phyloP scores from a whole-genome alignment of 805 yeast genomes.

The Phaffomyces opuntiae region DNA sequence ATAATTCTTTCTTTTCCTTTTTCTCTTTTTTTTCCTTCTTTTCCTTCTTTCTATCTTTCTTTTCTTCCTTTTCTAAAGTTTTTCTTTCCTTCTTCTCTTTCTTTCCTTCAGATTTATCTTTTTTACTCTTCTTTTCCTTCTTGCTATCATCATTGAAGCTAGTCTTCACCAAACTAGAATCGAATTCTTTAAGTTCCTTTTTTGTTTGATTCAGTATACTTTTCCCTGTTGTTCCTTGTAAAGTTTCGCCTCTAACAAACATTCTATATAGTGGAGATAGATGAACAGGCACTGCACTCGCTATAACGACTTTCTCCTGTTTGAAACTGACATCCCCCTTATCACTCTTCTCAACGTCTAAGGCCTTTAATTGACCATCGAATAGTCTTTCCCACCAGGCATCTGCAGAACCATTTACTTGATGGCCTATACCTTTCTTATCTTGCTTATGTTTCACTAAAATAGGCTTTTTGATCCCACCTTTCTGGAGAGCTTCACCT shows the following conservation, averaged over 20 bases:
- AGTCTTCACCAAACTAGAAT: constrained; percentile 13
- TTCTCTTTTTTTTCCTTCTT: constrained; percentile 22
- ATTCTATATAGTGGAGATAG: constrained; percentile 71
- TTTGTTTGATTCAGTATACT: constrained; percentile 11
- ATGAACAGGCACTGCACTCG: constrained; percentile 39
- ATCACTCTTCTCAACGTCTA: constrained; percentile 45
- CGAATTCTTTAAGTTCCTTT: not conserved
- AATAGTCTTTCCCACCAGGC: constrained; percentile 97
- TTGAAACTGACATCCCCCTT: constrained; percentile 39
- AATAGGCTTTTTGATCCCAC: constrained; percentile 80
- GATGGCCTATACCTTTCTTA: constrained; percentile 81
- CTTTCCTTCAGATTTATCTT: constrained; percentile 14
- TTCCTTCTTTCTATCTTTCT: constrained; percentile 21
- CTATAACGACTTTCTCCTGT: constrained; percentile 43
- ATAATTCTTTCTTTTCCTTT: constrained; percentile 10
- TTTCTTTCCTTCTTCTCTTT: constrained; percentile 16
- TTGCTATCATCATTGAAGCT: constrained; percentile 10
- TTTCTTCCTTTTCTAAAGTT: constrained; percentile 21
- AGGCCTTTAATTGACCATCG: constrained; percentile 81
- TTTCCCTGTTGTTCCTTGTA: constrained; percentile 65
- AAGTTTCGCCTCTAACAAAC: constrained; percentile 84
- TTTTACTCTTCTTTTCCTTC: constrained; percentile 7
- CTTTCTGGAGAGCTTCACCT: constrained; percentile 76
- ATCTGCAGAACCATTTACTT: constrained; percentile 50
- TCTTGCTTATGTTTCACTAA: constrained; percentile 87